Evolutionary conservation across 495 filamentous ascomycete genomes (phyloP), one percentile per base, ranked within the genome.

Genomic region (Hypoxylon cercidicola): DNA sequence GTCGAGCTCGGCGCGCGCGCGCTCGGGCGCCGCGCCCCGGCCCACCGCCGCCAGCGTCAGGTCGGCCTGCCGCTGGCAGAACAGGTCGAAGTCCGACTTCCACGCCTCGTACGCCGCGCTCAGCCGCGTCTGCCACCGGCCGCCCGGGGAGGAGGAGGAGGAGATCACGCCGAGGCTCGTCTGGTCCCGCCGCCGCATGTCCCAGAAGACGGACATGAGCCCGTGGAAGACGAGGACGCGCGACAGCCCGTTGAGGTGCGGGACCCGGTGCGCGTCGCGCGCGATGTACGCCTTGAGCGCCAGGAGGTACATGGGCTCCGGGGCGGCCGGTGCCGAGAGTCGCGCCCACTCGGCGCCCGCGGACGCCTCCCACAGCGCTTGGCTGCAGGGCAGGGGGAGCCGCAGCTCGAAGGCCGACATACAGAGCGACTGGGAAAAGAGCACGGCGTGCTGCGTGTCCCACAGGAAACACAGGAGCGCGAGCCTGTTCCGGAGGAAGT

Each of bases 391-490:
- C 7, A 86, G 69, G 11, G 74, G 71, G 1, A 81, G 75, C 28
- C 81, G 75, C 18, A 88, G 77, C 44, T 86, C 83, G 49, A 85
- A 85, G 12, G 82, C 83, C 4, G 80, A 84, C 84, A 86, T 86
- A 68, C 83, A 86, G 0, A 86, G 75, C 4, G 80, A 83, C 62
- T 86, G 83, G 18, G 80, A 85, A 66, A 85, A 85, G 4, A 86
- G 72, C 0, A 84, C 81, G 1, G 83, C 82, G 58, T 84, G 82
- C 62, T 85, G 82, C 0, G 80, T 83, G 56, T 85, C 84, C 84
- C 83, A 85, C 79, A 87, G 84, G 60, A 87, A 88, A 55, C 81
- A 85, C 25, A 83, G 75, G 47, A 86, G 76, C 0, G 81, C 79
- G 6, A 86, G 69, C 21, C 78, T 80, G 25, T 28, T 28, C 25